Percentiles rank a stretch among this genome's conserved stretches.
These are phyloP conservation scores for Phytophthora melonis DNA, from an alignment of 352 stramenopile species.

Conservation along the genomic window DNA sequence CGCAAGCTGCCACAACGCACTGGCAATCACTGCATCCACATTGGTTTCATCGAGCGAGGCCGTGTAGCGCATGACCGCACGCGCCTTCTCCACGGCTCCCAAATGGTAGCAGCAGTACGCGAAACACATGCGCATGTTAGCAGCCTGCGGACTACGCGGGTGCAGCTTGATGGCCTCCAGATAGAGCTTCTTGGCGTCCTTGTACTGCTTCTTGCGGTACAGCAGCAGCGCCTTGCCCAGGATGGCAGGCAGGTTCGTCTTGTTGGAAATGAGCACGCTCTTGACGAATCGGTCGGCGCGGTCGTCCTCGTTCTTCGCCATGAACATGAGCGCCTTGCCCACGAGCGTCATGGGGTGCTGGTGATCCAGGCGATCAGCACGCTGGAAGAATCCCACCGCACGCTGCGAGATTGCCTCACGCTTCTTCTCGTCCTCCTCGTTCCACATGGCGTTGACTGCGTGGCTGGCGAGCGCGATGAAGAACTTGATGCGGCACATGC, in stretches of 20 bases:
- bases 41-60: conserved; percentile 91
- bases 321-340: conserved; percentile 93
- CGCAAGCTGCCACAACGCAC: conserved; percentile 93
- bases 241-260: conserved; percentile 89
- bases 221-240: conserved; percentile 88
- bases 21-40: conserved; percentile 95
- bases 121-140: conserved; percentile 95
- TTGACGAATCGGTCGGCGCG: conserved; percentile 92
- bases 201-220: conserved; percentile 90
- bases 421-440: conserved; percentile 91
- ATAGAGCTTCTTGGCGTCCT: conserved; percentile 94
- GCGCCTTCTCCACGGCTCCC: conserved; percentile 90
- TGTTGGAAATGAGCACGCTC: conserved; percentile 91
- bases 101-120: conserved; percentile 97
- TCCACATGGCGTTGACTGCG: conserved; percentile 90
- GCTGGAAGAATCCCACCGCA: conserved; percentile 88
- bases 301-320: conserved; percentile 93
- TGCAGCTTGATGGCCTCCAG: conserved; percentile 95
- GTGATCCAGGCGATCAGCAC: conserved; percentile 88
- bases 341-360: conserved; percentile 92
- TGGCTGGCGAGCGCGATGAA: conserved; percentile 89
- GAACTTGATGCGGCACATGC: conserved; percentile 90
- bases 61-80: conserved; percentile 87
- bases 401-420: conserved; percentile 81
- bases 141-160: conserved; percentile 89